Conservation (phyloP, 495 filamentous ascomycete species). For the Talaromyces proteolyticus region DNA sequence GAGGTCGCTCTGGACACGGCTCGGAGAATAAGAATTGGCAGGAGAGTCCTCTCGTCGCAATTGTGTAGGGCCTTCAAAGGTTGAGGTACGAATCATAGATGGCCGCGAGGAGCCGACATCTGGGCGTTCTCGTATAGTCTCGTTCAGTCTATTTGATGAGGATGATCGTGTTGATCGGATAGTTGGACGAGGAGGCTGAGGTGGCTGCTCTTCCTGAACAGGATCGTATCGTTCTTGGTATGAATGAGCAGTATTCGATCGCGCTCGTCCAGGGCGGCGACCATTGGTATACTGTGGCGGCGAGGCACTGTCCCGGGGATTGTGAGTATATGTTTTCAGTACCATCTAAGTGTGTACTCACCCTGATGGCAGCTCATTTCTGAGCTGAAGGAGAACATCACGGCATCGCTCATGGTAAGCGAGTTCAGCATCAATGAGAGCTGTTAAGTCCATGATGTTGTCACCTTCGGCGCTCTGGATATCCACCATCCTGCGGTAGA, state of each 20-base stretch:
- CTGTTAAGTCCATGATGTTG: constrained; percentile 70
- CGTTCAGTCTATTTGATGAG: constrained; percentile 23
- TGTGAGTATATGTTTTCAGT: constrained; percentile 14
- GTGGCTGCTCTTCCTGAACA: constrained; percentile 50
- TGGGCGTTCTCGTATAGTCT: constrained; percentile 25
- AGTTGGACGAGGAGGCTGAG: constrained; percentile 46
- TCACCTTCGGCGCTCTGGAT: constrained; percentile 90
- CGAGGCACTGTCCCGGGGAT: constrained; percentile 21
- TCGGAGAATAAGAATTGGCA: constrained; percentile 35
- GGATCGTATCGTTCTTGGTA: constrained; percentile 52
- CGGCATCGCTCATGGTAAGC: constrained; percentile 87
- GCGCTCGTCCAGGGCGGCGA: constrained; percentile 43
- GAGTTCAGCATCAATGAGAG: constrained; percentile 86
- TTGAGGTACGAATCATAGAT: constrained; percentile 37
- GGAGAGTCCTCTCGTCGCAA: constrained; percentile 43
- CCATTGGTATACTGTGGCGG: constrained; percentile 17
- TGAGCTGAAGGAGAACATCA: constrained; percentile 63
- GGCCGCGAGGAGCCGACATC: constrained; percentile 33
- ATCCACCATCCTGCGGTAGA: constrained; percentile 89
- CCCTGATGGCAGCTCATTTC: constrained; percentile 62
- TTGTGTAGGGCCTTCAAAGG: constrained; percentile 53
- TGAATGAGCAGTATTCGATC: constrained; percentile 57
- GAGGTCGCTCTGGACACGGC: constrained; percentile 53
- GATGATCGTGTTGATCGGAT: constrained; percentile 50
- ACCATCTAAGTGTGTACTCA: constrained; percentile 23